Evolutionary conservation across 163 green algal species (phyloP).

Genomic region (Volvox carteri): DNA sequence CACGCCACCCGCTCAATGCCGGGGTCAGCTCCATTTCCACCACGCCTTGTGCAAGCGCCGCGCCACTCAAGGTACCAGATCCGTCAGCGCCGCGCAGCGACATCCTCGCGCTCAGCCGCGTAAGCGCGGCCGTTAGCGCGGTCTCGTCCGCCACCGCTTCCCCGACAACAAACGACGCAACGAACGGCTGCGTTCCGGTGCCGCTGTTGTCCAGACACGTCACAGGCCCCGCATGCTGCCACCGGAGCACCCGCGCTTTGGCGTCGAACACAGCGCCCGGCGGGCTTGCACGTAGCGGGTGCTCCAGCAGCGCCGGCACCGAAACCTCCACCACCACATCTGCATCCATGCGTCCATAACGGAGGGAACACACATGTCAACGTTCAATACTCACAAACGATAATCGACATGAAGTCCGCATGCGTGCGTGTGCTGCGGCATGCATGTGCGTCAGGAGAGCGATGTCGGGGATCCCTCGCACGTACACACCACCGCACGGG

Average conservation of each 20-base stretch:
- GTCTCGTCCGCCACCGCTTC: not conserved
- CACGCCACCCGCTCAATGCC: constrained; percentile 28
- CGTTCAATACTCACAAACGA: no score
- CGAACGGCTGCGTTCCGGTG: constrained; percentile 17
- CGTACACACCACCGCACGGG: no score
- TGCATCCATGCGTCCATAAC: no score
- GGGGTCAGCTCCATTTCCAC: constrained; percentile 34
- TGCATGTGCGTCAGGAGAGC: no score
- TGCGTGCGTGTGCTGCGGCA: no score
- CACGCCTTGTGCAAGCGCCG: constrained; percentile 38
- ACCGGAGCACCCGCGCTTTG: not conserved
- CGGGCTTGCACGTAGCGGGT: constrained; percentile 4
- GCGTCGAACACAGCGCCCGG: constrained; percentile 22
- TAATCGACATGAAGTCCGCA: no score
- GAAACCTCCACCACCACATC: constrained; percentile 8
- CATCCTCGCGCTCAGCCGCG: not conserved
- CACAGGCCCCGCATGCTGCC: constrained; percentile 6
- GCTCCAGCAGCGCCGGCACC: constrained; percentile 37
- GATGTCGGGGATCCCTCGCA: no score
- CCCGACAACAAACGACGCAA: constrained; percentile 25
- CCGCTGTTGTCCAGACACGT: not conserved
- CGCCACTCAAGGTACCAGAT: constrained; percentile 18
- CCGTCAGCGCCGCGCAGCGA: not conserved
- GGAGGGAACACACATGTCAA: no score
- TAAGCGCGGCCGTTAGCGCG: not conserved